phyloP scores from a whole-genome alignment of 2,329 filamentous ascomycete genomes.

The Nothophoma quercina region DNA sequence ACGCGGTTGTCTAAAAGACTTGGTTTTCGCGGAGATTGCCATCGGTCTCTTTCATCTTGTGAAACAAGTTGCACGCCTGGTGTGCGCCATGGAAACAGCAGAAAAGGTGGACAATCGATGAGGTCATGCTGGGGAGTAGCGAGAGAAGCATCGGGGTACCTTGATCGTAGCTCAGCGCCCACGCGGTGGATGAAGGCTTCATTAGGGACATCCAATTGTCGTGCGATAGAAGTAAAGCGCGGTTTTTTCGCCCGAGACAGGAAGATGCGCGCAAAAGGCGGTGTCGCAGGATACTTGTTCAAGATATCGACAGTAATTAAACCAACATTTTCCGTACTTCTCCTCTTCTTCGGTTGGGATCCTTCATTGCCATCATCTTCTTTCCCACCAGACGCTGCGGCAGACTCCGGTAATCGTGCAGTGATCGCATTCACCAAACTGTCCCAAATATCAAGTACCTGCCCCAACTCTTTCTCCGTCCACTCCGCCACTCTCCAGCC shows the following conservation, averaged over 20 bases:
- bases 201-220: conserved; percentile 1
- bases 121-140: conserved; percentile 5
- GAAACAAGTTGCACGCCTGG: conserved; percentile 3
- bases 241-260: conserved; percentile 3
- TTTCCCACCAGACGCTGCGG: conserved; percentile 2
- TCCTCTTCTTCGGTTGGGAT: conserved; percentile 2
- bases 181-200: conserved; percentile 5
- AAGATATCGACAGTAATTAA: background rate
- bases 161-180: background rate
- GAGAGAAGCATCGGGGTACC: conserved; percentile 5
- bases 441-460: conserved; percentile 1
- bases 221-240: conserved; percentile 3
- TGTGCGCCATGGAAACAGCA: conserved; percentile 6
- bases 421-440: too few species aligned
- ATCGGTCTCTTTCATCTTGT: conserved; percentile 1
- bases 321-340: background rate
- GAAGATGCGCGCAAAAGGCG: conserved; percentile 3
- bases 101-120: conserved; percentile 2
- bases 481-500: conserved; percentile 3
- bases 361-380: conserved; percentile 4
- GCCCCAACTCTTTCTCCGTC: conserved; percentile 1
- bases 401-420: too few species aligned
- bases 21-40: background rate
- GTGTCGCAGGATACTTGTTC: conserved; percentile 4
- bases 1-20: conserved; percentile 5